Evolutionary conservation across 1,284 basidiomycete species (phyloP), one percentile per base, ranked within the genome.

Genomic region (Coriolopsis trogii): DNA sequence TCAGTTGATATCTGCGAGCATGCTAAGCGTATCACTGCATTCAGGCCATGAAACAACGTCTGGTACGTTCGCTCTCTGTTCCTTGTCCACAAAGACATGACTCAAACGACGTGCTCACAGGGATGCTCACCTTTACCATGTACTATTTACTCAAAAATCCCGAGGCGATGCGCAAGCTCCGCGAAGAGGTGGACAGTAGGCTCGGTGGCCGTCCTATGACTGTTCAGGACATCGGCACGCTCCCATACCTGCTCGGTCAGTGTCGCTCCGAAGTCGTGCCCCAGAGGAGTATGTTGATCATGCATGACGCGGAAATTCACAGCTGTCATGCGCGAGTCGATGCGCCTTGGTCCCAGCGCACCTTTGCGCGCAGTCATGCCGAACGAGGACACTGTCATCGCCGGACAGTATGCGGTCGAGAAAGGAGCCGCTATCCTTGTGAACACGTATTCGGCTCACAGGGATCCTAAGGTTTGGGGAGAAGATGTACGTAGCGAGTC

Each of bases 111-210:
- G 1, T 7, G 3, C 4, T 12, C 42, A 64, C 16, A 36, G 73
- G 72, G 1, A 69, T 73, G 62, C 58, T 76, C 23, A 68, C 69
- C 1, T 76, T 76, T 57, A 58, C 64, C n/a, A 59, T 73, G 0
- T 78, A 77, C 67, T 73, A 73, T 59, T 68, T 80, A 13, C 64
- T 80, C 40, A 74, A 73, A 57, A 72, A 73, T 46, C 78, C 79
- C 0, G 63, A 70, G 13, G 64, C 69, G 0, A 67, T 78, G 64
- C 67, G 68, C 16, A 76, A 73, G 56, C 69, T 79, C 2, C 73
- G 75, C 20, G 69, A 70, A n/a, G 78, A 81, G 61, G 67, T 80
- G 16, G 78, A 80, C 56, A 55, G 60, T 16, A 70, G 72, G n/a
- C 62, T 77, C 40, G 74, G 75, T 8, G 64, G 67, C 28, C 67